Base-by-base conservation (phyloP, 768 basidiomycete species). In the Xerocomus brunneocitrinus region DNA sequence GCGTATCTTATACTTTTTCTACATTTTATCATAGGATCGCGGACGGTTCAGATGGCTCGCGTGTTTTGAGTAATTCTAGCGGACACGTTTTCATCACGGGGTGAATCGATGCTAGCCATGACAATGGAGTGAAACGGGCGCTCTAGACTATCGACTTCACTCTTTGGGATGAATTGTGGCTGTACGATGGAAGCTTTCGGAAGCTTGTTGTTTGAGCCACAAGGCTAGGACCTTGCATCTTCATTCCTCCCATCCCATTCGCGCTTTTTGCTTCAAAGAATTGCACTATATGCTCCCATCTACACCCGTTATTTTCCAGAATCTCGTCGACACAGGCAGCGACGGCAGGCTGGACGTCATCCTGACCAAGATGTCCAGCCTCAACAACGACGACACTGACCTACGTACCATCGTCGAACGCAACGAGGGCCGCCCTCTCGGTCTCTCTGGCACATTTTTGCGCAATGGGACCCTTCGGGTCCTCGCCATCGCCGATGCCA, bases 391-490 rank as follows among this genome's bases (percentile, higher is more conserved):
- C 35, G 32, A 56, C 38, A 4, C 50, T 27, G 56, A 57, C 12
- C 30, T 69, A 10, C 57, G 61, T 27, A 53, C 52, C 19, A 32
- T 69, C 49, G 58, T 69, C 3, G 61, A 68, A 43, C 60, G 68
- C 53, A 69, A 69, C 54, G 70, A 71, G 9, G 68, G 69, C 16
- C 67, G 62, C 14, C 54, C 70, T 42, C 64, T 69, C 5, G 68
- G 68, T 39, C 62, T 69, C 30, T 70, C 68, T 0, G 58, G 59
- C 27, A 22, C 60, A 8, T 70, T 61, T 43, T 25, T 61, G n/a
- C 46, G 42, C n/a, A 46, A 56, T n/a, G 62, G 68, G 9, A 42
- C 52, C 9, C 67, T 70, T 27, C 57, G 54, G 19, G 30, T 66
- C 47, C 60, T 70, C 44, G 67, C 65, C 19, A 38, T 70, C 46